Base-by-base conservation (phyloP, 2,329 filamentous ascomycete species). In the Penicillium capsulatum region DNA sequence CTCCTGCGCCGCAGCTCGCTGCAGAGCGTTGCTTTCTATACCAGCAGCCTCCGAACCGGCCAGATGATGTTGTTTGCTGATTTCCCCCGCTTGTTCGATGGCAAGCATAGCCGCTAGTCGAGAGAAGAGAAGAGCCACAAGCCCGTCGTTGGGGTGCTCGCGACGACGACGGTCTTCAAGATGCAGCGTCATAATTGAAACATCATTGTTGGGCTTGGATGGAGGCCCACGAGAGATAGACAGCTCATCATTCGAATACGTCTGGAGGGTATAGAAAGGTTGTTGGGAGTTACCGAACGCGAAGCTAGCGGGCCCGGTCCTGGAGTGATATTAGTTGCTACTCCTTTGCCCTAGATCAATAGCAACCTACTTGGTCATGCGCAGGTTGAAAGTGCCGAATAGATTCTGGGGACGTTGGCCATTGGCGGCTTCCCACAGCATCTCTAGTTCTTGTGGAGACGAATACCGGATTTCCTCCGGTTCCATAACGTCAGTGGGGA, bases 21-120 rank as follows among this genome's bases (percentile, higher is more conserved):
- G 61, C 11, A 74, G 60, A 3, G 71, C 70, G 24, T 69, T 62
- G 5, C 52, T 59, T 49, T 73, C 66, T 3, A 69, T 58, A 15
- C 70, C 63, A 20, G 64, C 57, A 11, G 67, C 62, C 15, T 71
- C 63, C 3, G 62, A 55, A 10, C 66, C 62, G 3, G 64, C 52
- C 6, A 74, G 58, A 8, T 58, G 49, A 38, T 72, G 64, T 33
- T 66, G 48, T 28, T 62, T 61, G 15, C 65, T 61, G 19, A 71
- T 47, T 10, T 65, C 62, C 9, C 57, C 56, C 9, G 68, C 66
- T 36, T 72, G 65, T 28, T 73, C 70, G 19, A 73, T 66, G 6
- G 71, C 71, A 14, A 73, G 57, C 54, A 74, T 69, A 31, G 68
- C 70, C 10, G 71, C 71, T 13, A 73, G 54, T 34, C 69, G 67